Percentiles rank a stretch among this genome's conserved stretches.
These are phyloP conservation scores for Yamadazyma mexicana DNA, from an alignment of 1,139 yeast genomes.

Conservation along the genomic window DNA sequence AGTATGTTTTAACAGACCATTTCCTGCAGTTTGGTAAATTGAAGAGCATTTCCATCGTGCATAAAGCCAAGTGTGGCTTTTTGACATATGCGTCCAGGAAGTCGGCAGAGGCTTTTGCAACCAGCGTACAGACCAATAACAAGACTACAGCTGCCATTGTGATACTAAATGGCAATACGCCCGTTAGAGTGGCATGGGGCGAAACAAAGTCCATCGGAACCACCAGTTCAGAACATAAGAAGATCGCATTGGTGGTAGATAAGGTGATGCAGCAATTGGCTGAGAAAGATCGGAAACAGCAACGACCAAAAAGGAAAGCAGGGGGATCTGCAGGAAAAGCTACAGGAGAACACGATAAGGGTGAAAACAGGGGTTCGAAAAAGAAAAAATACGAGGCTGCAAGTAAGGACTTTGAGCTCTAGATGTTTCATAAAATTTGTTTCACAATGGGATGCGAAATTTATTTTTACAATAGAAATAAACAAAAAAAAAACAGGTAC, in stretches of 20 bases:
- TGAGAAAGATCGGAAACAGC: constrained; percentile 30
- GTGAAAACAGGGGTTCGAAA: neutral
- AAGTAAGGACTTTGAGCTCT: constrained; percentile 11
- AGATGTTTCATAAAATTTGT: neutral
- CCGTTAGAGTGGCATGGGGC: constrained; percentile 70
- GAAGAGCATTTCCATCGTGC: constrained; percentile 53
- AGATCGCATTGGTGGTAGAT: constrained; percentile 53
- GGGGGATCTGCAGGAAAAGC: too few relatives aligned
- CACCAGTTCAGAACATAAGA: constrained; percentile 47
- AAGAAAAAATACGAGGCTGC: constrained; percentile 7
- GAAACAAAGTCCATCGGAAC: constrained; percentile 51
- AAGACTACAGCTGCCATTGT: constrained; percentile 35
- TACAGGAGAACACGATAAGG: too few relatives aligned
- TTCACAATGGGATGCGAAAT: too few relatives aligned
- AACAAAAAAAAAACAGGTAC: too few relatives aligned
- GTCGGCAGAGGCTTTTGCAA: constrained; percentile 58
- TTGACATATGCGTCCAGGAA: constrained; percentile 50
- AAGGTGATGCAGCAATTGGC: constrained; percentile 60
- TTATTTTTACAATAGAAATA: too few relatives aligned
- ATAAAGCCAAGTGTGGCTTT: constrained; percentile 66
- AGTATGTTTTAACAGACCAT: constrained; percentile 52
- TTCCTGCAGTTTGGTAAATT: constrained; percentile 49
- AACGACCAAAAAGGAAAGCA: neutral
- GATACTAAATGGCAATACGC: constrained; percentile 34
- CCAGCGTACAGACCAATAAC: constrained; percentile 27